Percentiles rank a stretch among this genome's conserved stretches.
Conservation (phyloP, 768 basidiomycete species). For the Boletales sp. region DNA sequence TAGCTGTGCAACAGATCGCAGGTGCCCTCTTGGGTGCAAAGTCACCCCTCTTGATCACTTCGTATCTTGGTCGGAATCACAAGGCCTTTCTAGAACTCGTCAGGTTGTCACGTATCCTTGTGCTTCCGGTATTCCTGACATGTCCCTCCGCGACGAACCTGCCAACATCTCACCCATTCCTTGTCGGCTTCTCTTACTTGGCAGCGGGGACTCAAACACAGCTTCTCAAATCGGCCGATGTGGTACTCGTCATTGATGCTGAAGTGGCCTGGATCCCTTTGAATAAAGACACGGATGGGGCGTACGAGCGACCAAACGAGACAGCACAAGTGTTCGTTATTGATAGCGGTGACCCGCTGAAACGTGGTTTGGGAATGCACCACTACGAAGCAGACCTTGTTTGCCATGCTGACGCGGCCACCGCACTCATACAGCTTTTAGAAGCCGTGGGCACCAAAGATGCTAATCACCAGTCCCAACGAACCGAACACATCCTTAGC, state of each 20-base stretch:
- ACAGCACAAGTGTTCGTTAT: conserved; percentile 55
- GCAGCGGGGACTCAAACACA: conserved; percentile 41
- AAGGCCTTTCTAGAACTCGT: conserved; percentile 43
- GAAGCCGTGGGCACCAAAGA: conserved; percentile 13
- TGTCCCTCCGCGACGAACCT: conserved; percentile 51
- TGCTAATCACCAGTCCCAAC: conserved; percentile 10
- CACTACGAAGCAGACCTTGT: conserved; percentile 55
- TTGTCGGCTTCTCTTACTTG: conserved; percentile 51
- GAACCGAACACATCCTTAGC: conserved; percentile 13
- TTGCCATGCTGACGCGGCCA: conserved; percentile 52
- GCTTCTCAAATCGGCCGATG: conserved; percentile 53
- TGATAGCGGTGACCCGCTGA: conserved; percentile 62
- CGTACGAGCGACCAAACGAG: conserved; percentile 32
- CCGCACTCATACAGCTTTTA: conserved; percentile 48
- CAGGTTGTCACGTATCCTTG: conserved; percentile 46
- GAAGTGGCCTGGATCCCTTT: conserved; percentile 64
- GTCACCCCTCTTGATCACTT: conserved; percentile 62
- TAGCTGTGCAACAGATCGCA: conserved; percentile 39
- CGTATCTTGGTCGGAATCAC: conserved; percentile 55
- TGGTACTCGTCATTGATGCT: conserved; percentile 60
- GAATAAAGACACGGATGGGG: conserved; percentile 35
- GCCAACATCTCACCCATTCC: conserved; percentile 54
- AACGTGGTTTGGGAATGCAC: conserved; percentile 43
- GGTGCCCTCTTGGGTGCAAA: conserved; percentile 46
- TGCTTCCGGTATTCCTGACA: conserved; percentile 51